Percentiles rank a stretch among this genome's conserved stretches.
Conservation (phyloP, 305 asterid genomes). For the Andrographis paniculata region DNA sequence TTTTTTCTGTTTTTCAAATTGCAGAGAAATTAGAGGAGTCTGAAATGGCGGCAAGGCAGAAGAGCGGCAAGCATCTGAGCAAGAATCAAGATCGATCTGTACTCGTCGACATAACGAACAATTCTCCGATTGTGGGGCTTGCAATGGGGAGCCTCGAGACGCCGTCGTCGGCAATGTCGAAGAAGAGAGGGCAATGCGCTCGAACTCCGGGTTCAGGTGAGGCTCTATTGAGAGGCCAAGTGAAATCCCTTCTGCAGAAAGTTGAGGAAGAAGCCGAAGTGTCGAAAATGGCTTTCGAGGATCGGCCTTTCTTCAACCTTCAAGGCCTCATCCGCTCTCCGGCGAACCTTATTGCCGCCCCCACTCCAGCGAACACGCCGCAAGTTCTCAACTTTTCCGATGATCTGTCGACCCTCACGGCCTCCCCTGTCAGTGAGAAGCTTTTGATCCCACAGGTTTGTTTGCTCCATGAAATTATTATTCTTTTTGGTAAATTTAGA, state of each 20-base stretch:
- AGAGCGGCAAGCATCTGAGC: constrained; percentile 26
- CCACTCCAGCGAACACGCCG: constrained; percentile 89
- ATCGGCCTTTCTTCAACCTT: constrained; percentile 37
- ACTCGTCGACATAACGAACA: constrained; percentile 73
- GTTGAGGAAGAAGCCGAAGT: constrained; percentile 74
- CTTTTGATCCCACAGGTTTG: constrained; percentile 48
- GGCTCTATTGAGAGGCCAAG: constrained; percentile 88
- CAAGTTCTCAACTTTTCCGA: constrained; percentile 32
- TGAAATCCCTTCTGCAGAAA: constrained; percentile 66
- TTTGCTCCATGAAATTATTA: background rate
- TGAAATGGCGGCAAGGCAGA: constrained; percentile 32
- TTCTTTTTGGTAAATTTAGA: background rate
- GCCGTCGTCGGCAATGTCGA: constrained; percentile 71
- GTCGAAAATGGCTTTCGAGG: constrained; percentile 31
- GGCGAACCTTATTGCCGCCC: constrained; percentile 52
- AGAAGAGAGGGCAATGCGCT: constrained; percentile 34
- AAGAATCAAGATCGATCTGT: constrained; percentile 58
- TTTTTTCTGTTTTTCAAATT: constrained; percentile 4
- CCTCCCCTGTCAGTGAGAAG: constrained; percentile 26
- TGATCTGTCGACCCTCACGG: constrained; percentile 21
- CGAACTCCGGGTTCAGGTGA: constrained; percentile 87
- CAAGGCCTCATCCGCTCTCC: constrained; percentile 49
- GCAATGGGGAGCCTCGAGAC: constrained; percentile 62
- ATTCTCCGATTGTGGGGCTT: constrained; percentile 88
- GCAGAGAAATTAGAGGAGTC: constrained; percentile 52